These are phyloP conservation scores for Tephrocybe sp. DNA, from an alignment of 768 basidiomycete species.

Conservation along the genomic window DNA sequence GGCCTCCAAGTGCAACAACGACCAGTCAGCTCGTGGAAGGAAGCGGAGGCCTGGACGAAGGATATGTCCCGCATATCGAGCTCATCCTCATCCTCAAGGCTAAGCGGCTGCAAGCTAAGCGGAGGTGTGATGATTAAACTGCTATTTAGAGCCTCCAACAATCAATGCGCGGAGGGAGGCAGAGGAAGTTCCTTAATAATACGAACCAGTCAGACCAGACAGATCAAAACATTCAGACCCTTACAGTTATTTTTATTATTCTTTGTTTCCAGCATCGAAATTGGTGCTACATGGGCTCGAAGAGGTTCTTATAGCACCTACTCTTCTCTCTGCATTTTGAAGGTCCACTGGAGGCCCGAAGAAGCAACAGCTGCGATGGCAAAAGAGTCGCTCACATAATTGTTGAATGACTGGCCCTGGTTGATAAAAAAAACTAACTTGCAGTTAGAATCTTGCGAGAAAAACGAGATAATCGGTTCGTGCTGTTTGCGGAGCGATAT, in stretches of 20 bases:
- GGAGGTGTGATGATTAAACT: conserved; percentile 64
- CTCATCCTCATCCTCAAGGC: conserved; percentile 31
- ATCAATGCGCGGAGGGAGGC: conserved; percentile 49
- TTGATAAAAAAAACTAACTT: conserved; percentile 63
- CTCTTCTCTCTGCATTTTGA: conserved; percentile 67
- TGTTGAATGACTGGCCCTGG: conserved; percentile 32
- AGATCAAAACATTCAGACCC: not conserved
- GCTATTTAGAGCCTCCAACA: conserved; percentile 68
- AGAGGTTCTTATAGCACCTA: conserved; percentile 61
- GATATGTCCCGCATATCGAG: conserved; percentile 29
- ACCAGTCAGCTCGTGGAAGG: conserved; percentile 55
- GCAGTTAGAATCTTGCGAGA: conserved; percentile 63
- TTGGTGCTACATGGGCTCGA: conserved; percentile 63
- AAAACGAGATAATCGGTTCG: conserved; percentile 47
- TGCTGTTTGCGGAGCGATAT: conserved; percentile 44
- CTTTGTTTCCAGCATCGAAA: conserved; percentile 63
- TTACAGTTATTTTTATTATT: conserved; percentile 52
- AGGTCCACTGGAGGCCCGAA: conserved; percentile 31
- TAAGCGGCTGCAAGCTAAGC: conserved; percentile 25
- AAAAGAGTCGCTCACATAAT: conserved; percentile 31
- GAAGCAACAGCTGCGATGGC: conserved; percentile 25
- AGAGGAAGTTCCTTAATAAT: conserved; percentile 33
- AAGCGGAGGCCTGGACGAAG: conserved; percentile 26
- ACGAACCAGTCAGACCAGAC: conserved; percentile 2
- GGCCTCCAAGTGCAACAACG: conserved; percentile 61